Percentiles rank a stretch among this genome's conserved stretches.
phyloP scores from a whole-genome alignment of 192 early-diverging fungal genomes.

The Phycomyces blakesleeanus region DNA sequence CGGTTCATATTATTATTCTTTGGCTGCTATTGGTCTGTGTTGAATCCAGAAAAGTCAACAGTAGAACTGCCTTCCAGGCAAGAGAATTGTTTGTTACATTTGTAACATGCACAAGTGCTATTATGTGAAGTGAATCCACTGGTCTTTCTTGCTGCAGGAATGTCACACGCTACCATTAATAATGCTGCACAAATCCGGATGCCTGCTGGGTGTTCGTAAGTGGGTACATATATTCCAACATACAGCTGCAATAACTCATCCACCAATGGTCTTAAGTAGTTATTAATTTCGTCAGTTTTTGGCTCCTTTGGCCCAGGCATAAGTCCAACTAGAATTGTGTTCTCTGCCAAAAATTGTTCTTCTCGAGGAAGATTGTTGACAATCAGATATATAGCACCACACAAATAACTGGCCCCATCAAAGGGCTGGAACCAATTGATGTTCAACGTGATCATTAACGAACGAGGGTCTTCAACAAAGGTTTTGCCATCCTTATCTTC shows the following conservation, averaged over 20 bases:
- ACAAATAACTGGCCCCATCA: background rate
- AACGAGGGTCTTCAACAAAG: background rate
- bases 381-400: background rate
- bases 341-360: background rate
- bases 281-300: background rate
- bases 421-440: slow-evolving; percentile 3
- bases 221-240: background rate
- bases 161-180: too few relatives aligned
- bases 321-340: background rate
- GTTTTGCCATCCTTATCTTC: background rate
- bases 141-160: too few relatives aligned
- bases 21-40: too few relatives aligned
- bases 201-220: too few relatives aligned
- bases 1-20: too few relatives aligned
- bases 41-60: too few relatives aligned
- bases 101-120: background rate
- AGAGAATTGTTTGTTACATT: background rate
- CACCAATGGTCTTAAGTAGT: background rate
- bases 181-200: too few relatives aligned
- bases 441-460: background rate
- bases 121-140: too few relatives aligned
- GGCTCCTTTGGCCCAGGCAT: slow-evolving; percentile 9
- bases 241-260: background rate
- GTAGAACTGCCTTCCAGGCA: too few relatives aligned
- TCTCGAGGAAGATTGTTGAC: slow-evolving; percentile 11